phyloP scores from a whole-genome alignment of 2,329 filamentous ascomycete species.

The Colletotrichum magnum region DNA sequence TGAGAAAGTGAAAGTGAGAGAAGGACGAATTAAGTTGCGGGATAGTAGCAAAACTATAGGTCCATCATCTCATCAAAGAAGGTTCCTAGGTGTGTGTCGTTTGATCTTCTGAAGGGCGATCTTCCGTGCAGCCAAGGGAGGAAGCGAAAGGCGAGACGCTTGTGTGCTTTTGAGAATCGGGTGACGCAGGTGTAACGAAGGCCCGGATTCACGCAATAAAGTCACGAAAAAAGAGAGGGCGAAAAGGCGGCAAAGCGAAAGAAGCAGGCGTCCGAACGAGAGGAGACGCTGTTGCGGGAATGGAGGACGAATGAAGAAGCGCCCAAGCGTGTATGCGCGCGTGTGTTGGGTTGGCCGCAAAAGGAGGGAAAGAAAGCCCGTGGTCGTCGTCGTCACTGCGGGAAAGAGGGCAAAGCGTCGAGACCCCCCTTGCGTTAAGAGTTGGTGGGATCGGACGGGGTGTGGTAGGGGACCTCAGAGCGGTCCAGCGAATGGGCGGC shows the following conservation, averaged over 20 bases:
- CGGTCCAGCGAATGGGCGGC: slow-evolving; percentile 24
- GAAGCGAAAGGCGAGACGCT: slow-evolving; percentile 20
- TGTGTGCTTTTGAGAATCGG: slow-evolving; percentile 12
- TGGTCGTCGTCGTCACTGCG: slow-evolving; percentile 22
- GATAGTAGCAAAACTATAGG: slow-evolving; percentile 29
- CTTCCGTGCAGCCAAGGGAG: slow-evolving; percentile 17
- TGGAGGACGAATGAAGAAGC: slow-evolving; percentile 10
- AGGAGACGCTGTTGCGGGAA: slow-evolving; percentile 3
- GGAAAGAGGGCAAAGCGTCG: slow-evolving; percentile 22
- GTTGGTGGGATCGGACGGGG: slow-evolving; percentile 4
- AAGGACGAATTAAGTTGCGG: background rate
- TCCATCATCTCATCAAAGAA: slow-evolving; percentile 35
- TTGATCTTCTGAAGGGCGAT: slow-evolving; percentile 28
- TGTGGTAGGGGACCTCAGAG: slow-evolving; percentile 19
- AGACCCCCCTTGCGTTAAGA: slow-evolving; percentile 11
- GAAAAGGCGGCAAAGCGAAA: slow-evolving; percentile 27
- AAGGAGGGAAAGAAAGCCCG: slow-evolving; percentile 7
- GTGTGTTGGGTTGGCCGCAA: slow-evolving; percentile 19
- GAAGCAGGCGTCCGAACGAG: slow-evolving; percentile 25
- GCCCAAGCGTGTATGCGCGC: slow-evolving; percentile 1
- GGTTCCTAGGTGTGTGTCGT: slow-evolving; percentile 15
- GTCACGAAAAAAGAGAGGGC: slow-evolving; percentile 14
- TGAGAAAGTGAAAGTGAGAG: background rate
- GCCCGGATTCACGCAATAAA: slow-evolving; percentile 13
- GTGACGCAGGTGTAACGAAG: slow-evolving; percentile 36